Evolutionary conservation across 2,329 filamentous ascomycete species (phyloP), one percentile per base, ranked within the genome.

Genomic region (Tolypocladium cylindrosporum): DNA sequence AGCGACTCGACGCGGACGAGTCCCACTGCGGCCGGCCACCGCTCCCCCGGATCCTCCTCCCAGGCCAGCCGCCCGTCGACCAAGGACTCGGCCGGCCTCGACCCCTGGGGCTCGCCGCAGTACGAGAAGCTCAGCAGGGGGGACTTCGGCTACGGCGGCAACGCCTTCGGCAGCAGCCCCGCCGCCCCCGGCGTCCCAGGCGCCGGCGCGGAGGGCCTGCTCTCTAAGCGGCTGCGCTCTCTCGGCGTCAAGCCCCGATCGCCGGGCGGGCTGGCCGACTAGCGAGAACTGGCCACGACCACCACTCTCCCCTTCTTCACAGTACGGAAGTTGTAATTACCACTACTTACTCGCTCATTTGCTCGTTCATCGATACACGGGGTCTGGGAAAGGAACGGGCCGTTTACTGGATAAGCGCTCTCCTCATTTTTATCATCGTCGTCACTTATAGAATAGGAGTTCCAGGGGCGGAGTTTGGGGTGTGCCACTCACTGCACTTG

Each of bases 41-140:
- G 61, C 27, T 71, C 69, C 16, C 63, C 68, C 16, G 62, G 62
- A 16, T 69, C 72, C 34, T 63, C 66, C 27, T 64, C 65, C 1
- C 67, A 67, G 42, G 61, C 61, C 53, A 70, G 67, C 59, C 67
- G 69, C 27, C 72, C 72, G 37, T 73, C 68, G 4, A 73, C 69
- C 34, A 72, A 70, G 52, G 73, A 73, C 57, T 69, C 71, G 54
- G 64, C 63, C 48, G 62, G 58, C 10, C 58, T 69, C 58, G 72
- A 54, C 48, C 59, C 61, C 10, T 69, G 67, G 54, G 68, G 73
- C 63, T 64, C 68, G 58, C 61, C 66, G 2, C 67, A 68, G 10
- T 90, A 91, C 67, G 82, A 82, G 66, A 91, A 91, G 67, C 80
- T 90, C 24, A 84, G 68, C 64, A 88, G 81, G 67, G 85, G 84